Evolutionary conservation across 2,329 filamentous ascomycete genomes (phyloP), one percentile per base, ranked within the genome.

Genomic region (Anisogramma anomala): DNA sequence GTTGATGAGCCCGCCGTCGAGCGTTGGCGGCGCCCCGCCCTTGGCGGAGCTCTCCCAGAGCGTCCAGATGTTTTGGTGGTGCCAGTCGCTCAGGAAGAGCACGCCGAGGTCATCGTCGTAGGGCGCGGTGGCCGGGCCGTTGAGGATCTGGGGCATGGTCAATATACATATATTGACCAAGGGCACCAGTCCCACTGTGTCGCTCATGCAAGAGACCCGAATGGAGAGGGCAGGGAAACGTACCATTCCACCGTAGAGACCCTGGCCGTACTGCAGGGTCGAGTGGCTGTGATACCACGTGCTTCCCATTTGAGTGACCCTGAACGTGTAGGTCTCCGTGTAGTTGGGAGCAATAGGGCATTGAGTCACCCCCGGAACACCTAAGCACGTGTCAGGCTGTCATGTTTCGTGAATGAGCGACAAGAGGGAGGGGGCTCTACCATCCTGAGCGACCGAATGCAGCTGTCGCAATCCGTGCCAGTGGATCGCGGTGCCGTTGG

Each of bases 51-150:
- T n/a, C 11, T 48, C 35, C 49, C 51, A 54, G 4, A 46, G 35
- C 11, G 38, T 37, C 20, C 50, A 52, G n/a, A 48, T 42, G 9
- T 51, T 49, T 1, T 39, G 42, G 48, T 65, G 62, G 49, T 64
- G 63, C 66, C 67, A 73, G 47, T 74, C 71, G 7, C 61, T 63
- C n/a, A 74, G 54, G 4, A 67, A 61, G 2, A 71, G 50, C 8
- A 59, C 48, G 15, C 69, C 70, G 1, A 72, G 57, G 49, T 74
- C 71, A 33, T 63, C 58, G 43, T 73, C 68, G 48, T 68, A 70
- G 52, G 68, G 58, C 20, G 56, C 58, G 4, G 60, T 61, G 2
- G 63, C 58, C 0, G 67, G 67, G 0, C 67, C 67, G 36, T 66
- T 53, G 43, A 69, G 60, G 20, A 71, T 55, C 31, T 20, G 23